Conservation (phyloP, 306 rosid genomes). For the Pueraria montana region DNA sequence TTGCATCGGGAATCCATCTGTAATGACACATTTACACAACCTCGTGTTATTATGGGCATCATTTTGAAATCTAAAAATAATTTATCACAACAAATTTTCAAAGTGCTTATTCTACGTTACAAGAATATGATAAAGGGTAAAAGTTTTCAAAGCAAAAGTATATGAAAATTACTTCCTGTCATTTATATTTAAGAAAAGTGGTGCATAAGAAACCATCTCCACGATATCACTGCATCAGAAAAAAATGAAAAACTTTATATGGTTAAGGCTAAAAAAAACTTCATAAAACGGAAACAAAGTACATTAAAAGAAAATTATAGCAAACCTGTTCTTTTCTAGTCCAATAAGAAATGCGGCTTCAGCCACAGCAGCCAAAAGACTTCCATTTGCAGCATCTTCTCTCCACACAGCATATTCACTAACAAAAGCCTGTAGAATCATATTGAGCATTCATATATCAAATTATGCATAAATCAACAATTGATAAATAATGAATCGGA, state of each 20-base stretch:
- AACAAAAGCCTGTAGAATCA: conserved; percentile 15
- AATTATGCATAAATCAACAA: background rate
- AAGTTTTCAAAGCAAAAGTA: background rate
- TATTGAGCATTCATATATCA: background rate
- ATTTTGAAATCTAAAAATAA: background rate
- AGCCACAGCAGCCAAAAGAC: background rate
- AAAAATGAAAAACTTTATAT: background rate
- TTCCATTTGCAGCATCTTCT: conserved; percentile 15
- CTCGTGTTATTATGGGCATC: background rate
- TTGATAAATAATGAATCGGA: background rate
- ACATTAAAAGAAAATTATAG: background rate
- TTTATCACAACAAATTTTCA: background rate
- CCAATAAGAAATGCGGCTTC: conserved; percentile 25
- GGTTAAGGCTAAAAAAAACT: background rate
- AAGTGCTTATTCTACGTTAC: conserved; percentile 8
- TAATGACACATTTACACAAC: background rate
- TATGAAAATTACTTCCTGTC: conserved; percentile 1
- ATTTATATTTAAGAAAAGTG: conserved; percentile 24
- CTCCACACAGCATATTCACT: conserved; percentile 28
- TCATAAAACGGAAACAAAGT: background rate
- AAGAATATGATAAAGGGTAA: background rate
- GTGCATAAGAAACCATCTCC: conserved; percentile 24
- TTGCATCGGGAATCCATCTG: conserved; percentile 22
- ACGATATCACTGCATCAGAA: conserved; percentile 28
- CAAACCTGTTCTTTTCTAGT: conserved; percentile 9